These are phyloP conservation scores for Ogataea philodendri DNA, from an alignment of 805 yeast genomes.

Conservation along the genomic window DNA sequence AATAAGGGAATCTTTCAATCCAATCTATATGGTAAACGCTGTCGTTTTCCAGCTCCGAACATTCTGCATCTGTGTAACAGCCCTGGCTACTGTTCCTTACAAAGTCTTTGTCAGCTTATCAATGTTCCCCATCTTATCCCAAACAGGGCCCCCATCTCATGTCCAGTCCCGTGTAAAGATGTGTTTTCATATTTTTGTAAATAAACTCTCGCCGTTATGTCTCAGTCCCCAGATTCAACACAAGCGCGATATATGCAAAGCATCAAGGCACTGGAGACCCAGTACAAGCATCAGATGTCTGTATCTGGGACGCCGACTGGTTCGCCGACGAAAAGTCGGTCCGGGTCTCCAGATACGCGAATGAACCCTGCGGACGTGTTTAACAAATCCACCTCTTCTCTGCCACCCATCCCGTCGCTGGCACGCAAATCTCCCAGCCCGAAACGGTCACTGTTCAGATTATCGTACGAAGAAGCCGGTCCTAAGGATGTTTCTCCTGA, in stretches of 20 bases:
- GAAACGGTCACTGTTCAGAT: conserved; percentile 4
- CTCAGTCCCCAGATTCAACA: conserved; percentile 6
- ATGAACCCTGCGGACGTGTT: not conserved
- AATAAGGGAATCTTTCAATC: conserved; percentile 5
- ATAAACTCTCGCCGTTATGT: conserved; percentile 1
- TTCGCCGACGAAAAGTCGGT: not conserved
- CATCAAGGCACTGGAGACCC: conserved; percentile 18
- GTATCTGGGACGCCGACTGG: conserved; percentile 1
- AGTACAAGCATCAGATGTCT: conserved; percentile 10
- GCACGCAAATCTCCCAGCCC: not conserved
- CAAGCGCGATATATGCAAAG: conserved; percentile 22
- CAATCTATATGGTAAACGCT: too few relatives aligned
- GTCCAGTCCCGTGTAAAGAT: conserved; percentile 3
- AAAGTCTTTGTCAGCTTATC: too few relatives aligned
- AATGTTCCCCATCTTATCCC: too few relatives aligned
- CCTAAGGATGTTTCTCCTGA: not conserved
- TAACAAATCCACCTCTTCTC: conserved; percentile 9
- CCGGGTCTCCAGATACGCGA: not conserved
- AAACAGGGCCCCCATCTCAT: not conserved
- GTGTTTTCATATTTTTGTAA: conserved; percentile 1
- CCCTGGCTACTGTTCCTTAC: too few relatives aligned
- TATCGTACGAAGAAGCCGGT: conserved; percentile 7
- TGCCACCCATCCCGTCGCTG: conserved; percentile 12
- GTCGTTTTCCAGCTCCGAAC: too few relatives aligned
- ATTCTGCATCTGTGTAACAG: too few relatives aligned